Percentiles rank a stretch among this genome's conserved stretches.
phyloP scores from a whole-genome alignment of 75 land plant species.

The Pinus tabuliformis region DNA sequence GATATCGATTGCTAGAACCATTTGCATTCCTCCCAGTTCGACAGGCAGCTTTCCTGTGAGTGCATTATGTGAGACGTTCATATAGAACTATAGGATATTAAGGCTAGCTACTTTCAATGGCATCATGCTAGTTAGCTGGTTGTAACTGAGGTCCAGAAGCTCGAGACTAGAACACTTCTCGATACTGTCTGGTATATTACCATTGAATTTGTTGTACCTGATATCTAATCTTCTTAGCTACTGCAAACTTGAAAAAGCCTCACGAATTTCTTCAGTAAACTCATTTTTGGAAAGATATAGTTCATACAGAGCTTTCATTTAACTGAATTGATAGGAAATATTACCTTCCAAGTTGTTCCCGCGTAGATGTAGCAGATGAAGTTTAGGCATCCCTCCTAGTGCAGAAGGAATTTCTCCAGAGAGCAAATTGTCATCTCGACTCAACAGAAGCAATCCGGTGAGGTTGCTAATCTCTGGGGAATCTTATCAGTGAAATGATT shows the following conservation, averaged over 20 bases:
- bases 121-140: constrained; percentile 14
- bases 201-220: constrained; percentile 6
- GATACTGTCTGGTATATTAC: constrained; percentile 5
- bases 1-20: constrained; percentile 12
- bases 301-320: background rate
- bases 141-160: background rate
- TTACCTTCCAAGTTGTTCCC: background rate
- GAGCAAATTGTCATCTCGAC: background rate
- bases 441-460: too few species aligned
- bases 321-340: constrained; percentile 2
- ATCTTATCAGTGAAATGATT: too few species aligned
- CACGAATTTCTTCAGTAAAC: background rate
- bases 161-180: constrained; percentile 14
- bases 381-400: constrained; percentile 13
- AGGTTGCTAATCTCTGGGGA: too few species aligned
- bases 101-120: constrained; percentile 16
- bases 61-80: constrained; percentile 19
- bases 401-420: constrained; percentile 21
- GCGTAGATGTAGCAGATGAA: constrained; percentile 5
- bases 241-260: too few species aligned
- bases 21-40: background rate
- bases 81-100: constrained; percentile 33
- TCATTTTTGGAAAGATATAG: background rate
- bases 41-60: background rate
- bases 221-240: too few species aligned